Conservation (phyloP, 441 rosid species). For the Populus hybrid region DNA sequence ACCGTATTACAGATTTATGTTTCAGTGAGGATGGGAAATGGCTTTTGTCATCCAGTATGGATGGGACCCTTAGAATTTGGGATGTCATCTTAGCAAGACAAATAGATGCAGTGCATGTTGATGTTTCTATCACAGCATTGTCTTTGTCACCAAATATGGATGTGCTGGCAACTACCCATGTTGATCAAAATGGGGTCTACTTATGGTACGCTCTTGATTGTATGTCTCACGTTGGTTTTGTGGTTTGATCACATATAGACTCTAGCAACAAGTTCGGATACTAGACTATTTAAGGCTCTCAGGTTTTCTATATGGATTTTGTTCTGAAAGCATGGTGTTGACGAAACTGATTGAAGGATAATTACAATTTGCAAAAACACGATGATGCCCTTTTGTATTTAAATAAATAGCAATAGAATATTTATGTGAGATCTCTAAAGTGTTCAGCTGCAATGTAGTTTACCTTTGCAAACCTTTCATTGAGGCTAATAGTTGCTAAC, state of each 20-base stretch:
- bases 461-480: neutral
- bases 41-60: conserved; percentile 95
- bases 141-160: conserved; percentile 97
- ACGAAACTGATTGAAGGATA: neutral
- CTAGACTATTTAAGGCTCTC: neutral
- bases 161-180: conserved; percentile 86
- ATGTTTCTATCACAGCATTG: conserved; percentile 78
- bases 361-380: neutral
- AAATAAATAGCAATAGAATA: neutral
- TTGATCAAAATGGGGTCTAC: conserved; percentile 89
- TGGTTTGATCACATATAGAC: neutral
- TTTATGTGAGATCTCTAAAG: neutral
- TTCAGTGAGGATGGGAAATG: conserved; percentile 98
- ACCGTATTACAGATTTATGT: conserved; percentile 84
- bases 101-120: conserved; percentile 84
- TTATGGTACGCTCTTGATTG: conserved; percentile 57
- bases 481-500: neutral
- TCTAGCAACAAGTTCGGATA: neutral
- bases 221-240: conserved; percentile 3
- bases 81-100: conserved; percentile 88
- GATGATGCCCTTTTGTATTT: neutral
- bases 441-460: neutral
- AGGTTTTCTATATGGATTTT: neutral
- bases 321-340: neutral
- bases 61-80: conserved; percentile 91